Base-by-base conservation (phyloP, 345 rosid genomes). In the Bruguiera sexangula region DNA sequence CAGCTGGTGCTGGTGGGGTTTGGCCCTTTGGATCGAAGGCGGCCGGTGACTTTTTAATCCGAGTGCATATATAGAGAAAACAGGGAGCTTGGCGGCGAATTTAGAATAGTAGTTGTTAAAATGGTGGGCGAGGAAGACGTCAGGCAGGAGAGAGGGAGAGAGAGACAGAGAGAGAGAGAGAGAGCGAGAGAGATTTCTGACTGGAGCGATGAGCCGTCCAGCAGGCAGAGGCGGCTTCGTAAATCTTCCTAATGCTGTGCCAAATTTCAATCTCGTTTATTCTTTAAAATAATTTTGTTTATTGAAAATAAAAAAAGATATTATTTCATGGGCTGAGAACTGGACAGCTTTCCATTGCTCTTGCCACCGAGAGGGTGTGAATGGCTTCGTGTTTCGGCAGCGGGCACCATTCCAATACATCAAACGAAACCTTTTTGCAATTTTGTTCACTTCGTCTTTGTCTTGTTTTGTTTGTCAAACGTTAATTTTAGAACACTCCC, bases 61-160 rank as follows among this genome's bases (percentile, higher is more conserved):
- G 60, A 13, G 48, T 26, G 59, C 43, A 56, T 69, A 62, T 54
- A 74, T 63, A 60, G 71, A 53, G 69, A 21, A 43, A 29, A 56
- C 9, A 16, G 24, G 10, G 46, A 22, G 51, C 6, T 3, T 3
- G 15, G 4, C 3, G 50, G 50, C 13, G 50, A 43, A 13, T 3
- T 43, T 43, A 43, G 50, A 43, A 13, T 43, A 13, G 18, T 43
- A 15, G 50, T 43, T 3, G 18, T 43, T 43, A 15, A 43, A 43
- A 43, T 56, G 30, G 60, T 10, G 19, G 10, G 50, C 37, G 50
- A 73, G 39, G 24, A 1, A 7, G 27, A 10, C 6, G 18, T 21
- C 46, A 24, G 68, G 70, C 68, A 43, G 67, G 74, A 29, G 59
- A 16, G 54, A 34, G 37, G 7, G 24, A 34, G 2, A 8, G 37